phyloP scores from a whole-genome alignment of 805 yeast genomes.

The Monosporozyma servazzii region DNA sequence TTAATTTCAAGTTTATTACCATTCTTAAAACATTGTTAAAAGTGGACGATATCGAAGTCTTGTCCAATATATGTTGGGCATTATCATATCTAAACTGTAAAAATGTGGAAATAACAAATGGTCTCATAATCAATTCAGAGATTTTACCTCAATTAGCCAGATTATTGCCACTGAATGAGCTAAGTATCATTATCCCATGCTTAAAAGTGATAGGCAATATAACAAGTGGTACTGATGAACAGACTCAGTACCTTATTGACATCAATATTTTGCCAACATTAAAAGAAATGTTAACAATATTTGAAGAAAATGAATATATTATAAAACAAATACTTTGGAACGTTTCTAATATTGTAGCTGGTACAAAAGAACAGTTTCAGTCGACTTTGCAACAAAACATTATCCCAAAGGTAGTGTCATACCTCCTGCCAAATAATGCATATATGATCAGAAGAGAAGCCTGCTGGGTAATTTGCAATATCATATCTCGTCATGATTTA shows the following conservation, averaged over 20 bases:
- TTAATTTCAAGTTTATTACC: not conserved
- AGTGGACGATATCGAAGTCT: slow-evolving; percentile 81
- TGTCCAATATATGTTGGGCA: slow-evolving; percentile 97
- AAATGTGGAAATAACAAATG: slow-evolving; percentile 67
- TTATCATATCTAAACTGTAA: slow-evolving; percentile 89
- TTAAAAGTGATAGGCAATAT: slow-evolving; percentile 86
- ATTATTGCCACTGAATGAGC: slow-evolving; percentile 64
- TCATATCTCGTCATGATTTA: slow-evolving; percentile 89
- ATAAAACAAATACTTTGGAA: slow-evolving; percentile 98
- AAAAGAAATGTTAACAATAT: slow-evolving; percentile 60
- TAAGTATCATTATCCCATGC: not conserved
- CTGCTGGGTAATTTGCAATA: slow-evolving; percentile 96
- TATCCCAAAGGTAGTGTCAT: slow-evolving; percentile 78
- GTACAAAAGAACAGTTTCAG: slow-evolving; percentile 85
- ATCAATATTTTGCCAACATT: slow-evolving; percentile 81
- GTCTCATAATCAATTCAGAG: slow-evolving; percentile 89
- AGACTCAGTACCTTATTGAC: slow-evolving; percentile 87
- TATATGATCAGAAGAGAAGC: slow-evolving; percentile 94
- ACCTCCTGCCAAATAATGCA: slow-evolving; percentile 65
- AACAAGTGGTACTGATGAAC: slow-evolving; percentile 88
- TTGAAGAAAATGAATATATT: slow-evolving; percentile 57
- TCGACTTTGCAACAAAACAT: slow-evolving; percentile 88
- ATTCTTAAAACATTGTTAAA: slow-evolving; percentile 51
- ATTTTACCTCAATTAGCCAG: slow-evolving; percentile 88
- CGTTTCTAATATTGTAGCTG: slow-evolving; percentile 91